phyloP scores from a whole-genome alignment of 2,329 filamentous ascomycete species.

The Tolypocladium tundrense region DNA sequence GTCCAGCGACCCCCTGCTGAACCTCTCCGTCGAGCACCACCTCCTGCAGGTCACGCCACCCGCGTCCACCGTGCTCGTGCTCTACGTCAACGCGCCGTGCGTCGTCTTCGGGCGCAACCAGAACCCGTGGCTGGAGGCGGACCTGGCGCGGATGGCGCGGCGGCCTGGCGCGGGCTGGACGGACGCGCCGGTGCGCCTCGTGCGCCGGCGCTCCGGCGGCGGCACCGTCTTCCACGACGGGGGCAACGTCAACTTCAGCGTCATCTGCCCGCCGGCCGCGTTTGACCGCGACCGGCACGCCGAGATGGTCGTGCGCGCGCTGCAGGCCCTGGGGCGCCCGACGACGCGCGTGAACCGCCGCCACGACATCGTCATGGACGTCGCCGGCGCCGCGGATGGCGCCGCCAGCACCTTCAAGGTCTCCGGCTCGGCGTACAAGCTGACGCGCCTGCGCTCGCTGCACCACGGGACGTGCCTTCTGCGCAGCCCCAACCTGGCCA shows the following conservation, averaged over 20 bases:
- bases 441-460: conserved; percentile 69
- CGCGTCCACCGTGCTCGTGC: conserved; percentile 68
- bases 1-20: conserved; percentile 68
- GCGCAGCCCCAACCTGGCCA: conserved; percentile 59
- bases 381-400: conserved; percentile 10
- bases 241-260: conserved; percentile 91
- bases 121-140: conserved; percentile 92
- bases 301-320: conserved; percentile 82
- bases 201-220: conserved; percentile 78
- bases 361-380: conserved; percentile 81
- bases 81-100: conserved; percentile 81
- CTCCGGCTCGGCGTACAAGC: conserved; percentile 90
- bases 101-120: conserved; percentile 93
- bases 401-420: conserved; percentile 54
- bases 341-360: conserved; percentile 72
- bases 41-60: conserved; percentile 65
- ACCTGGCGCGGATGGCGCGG: conserved; percentile 37
- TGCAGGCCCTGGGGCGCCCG: conserved; percentile 48
- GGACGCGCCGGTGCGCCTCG: conserved; percentile 40
- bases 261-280: conserved; percentile 65
- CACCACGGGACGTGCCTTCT: conserved; percentile 92
- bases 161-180: conserved; percentile 14
- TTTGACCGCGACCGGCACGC: conserved; percentile 86
- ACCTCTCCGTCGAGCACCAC: conserved; percentile 89
- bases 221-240: conserved; percentile 90